Conservation (phyloP, 371 early-diverging fungal genomes). For the Quaeritorhiza haematococci region DNA sequence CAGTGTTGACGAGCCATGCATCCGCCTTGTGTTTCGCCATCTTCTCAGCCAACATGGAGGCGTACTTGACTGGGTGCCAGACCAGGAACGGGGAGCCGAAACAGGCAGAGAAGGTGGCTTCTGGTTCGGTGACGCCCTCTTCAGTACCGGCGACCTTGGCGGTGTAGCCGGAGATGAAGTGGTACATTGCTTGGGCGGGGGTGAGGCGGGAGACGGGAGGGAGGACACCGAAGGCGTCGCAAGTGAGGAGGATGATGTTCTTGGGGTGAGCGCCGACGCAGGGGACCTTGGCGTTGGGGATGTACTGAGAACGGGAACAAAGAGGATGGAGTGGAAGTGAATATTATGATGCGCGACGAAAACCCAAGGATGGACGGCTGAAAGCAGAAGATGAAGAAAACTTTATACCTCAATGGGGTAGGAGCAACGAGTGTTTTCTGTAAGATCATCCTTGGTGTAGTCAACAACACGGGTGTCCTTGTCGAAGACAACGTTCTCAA, state of each 20-base stretch:
- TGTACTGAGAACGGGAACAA: conserved; percentile 74
- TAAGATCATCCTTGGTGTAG: conserved; percentile 73
- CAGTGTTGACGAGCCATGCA: conserved; percentile 97
- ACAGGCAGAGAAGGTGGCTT: conserved; percentile 93
- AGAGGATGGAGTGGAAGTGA: conserved; percentile 15
- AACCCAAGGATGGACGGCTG: not conserved
- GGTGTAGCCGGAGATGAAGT: conserved; percentile 78
- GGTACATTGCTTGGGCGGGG: conserved; percentile 92
- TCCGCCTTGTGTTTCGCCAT: conserved; percentile 82
- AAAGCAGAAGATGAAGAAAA: too few species aligned
- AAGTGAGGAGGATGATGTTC: conserved; percentile 94
- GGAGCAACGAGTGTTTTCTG: conserved; percentile 96
- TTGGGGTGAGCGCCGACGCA: conserved; percentile 90
- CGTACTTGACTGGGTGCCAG: conserved; percentile 94
- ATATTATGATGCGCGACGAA: not conserved
- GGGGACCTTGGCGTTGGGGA: conserved; percentile 93
- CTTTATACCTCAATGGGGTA: conserved; percentile 89
- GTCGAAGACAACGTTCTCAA: conserved; percentile 93
- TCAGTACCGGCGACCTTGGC: conserved; percentile 90
- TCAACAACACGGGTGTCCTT: conserved; percentile 79
- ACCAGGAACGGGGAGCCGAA: conserved; percentile 97
- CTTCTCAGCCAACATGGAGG: conserved; percentile 93
- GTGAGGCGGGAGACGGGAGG: conserved; percentile 90
- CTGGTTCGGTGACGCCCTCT: conserved; percentile 89
- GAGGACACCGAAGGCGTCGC: conserved; percentile 96